Evolutionary conservation across 1,139 yeast species (phyloP), one percentile per base, ranked within the genome.

Genomic region (Zygosaccharomyces pseudobailii): DNA sequence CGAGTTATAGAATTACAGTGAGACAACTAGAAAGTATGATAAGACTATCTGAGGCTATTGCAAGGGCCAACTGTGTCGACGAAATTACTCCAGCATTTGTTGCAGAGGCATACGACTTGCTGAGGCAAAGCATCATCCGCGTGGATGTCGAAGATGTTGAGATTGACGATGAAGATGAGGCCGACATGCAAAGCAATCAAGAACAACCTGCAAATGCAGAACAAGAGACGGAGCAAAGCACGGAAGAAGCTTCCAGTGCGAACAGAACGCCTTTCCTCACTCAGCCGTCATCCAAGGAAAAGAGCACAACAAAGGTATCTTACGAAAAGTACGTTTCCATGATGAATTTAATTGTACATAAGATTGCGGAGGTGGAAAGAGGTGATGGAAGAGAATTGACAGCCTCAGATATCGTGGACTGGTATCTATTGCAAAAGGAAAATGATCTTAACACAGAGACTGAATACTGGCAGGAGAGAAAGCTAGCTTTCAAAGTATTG

Each of bases 1-100:
- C 85, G 13, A 85, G 96, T 48, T 92, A 92, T 68, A 76, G 98
- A 68, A 92, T 92, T 58, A 92, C 98, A 0, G 98, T 94, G 32
- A 84, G 99, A 72, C 99, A 92, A 66, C 75, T 92, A 59, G 99
- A 92, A 69, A 87, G 89, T 44, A 80, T 92, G 89, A 84, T 92
- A 55, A 79, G 99, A 65, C 75, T 92, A 53, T 83, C 94, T 7
- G 99, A 92, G 68, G 98, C 97, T 1, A 92, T 92, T 69, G 98
- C 98, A 1, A 79, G 96, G 57, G 97, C 98, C 35, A 92, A 92
- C 67, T 92, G 98, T 70, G 86, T 92, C 8, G 94, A 87, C 55
- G 87, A 80, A 50, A 87, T 94, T 50, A 83, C 94, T 0, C 89
- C 95, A 23, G 77, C 79, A 36, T 87, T 89, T 66, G 97, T 92